phyloP scores from a whole-genome alignment of 768 basidiomycete genomes.

The Calocybe cyanea region DNA sequence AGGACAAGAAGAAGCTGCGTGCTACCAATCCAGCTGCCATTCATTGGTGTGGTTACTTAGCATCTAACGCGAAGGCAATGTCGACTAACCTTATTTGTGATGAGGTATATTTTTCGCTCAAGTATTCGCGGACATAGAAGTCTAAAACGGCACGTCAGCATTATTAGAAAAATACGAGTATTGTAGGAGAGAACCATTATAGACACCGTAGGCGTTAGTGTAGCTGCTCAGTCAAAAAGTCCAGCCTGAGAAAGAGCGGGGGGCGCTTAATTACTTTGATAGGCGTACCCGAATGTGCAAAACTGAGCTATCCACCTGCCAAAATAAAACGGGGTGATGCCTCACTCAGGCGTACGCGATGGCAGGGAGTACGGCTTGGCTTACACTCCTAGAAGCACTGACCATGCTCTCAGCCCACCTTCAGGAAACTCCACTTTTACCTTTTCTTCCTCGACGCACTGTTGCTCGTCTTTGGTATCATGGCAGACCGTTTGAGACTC shows the following conservation, averaged over 20 bases:
- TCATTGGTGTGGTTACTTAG: neutral
- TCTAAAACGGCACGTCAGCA: constrained; percentile 10
- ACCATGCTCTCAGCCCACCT: constrained; percentile 22
- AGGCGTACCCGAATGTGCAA: constrained; percentile 22
- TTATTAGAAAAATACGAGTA: neutral
- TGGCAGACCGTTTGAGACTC: neutral
- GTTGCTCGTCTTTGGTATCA: neutral
- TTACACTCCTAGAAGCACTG: constrained; percentile 22
- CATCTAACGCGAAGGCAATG: neutral
- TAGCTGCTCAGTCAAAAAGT: constrained; percentile 13
- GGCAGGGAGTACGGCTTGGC: neutral
- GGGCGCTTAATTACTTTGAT: neutral
- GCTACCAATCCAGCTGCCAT: constrained; percentile 26
- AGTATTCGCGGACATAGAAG: constrained; percentile 23
- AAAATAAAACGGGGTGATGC: neutral
- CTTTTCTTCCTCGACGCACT: neutral
- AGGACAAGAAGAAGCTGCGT: constrained; percentile 22
- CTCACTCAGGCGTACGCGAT: neutral
- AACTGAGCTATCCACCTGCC: constrained; percentile 21
- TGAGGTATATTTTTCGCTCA: constrained; percentile 17
- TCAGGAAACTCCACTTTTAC: constrained; percentile 16
- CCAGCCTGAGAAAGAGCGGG: neutral
- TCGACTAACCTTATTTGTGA: constrained; percentile 20
- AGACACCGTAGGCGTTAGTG: constrained; percentile 21
- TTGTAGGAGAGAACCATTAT: constrained; percentile 15